Conservation (phyloP, 306 rosid species). For the Malus orientalis region DNA sequence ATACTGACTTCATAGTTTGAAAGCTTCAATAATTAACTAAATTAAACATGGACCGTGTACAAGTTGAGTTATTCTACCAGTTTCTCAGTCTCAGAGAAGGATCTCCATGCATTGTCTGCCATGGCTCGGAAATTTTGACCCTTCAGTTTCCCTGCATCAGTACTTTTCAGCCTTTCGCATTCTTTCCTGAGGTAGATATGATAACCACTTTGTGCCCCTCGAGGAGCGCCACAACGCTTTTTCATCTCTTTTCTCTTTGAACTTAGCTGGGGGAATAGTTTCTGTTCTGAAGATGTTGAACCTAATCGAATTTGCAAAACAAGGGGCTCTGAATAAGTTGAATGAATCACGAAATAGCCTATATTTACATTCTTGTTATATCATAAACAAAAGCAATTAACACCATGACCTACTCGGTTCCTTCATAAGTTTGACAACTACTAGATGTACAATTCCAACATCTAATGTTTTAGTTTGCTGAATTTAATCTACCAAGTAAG, state of each 20-base stretch:
- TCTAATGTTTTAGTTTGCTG: not conserved
- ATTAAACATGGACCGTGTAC: not conserved
- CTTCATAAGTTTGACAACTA: no score
- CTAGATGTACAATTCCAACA: no score
- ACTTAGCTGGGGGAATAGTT: slow-evolving; percentile 1
- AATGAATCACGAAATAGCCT: no score
- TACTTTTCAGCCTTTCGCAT: slow-evolving; percentile 12
- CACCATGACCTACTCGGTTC: no score
- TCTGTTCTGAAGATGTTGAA: not conserved
- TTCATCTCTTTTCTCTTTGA: not conserved
- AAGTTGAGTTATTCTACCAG: slow-evolving; percentile 1
- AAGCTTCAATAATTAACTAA: no score
- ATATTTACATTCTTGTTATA: no score
- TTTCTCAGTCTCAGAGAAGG: slow-evolving; percentile 15
- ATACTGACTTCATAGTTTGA: no score
- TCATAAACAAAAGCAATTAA: no score
- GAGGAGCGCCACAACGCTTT: not conserved
- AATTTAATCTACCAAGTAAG: no score
- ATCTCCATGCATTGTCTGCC: slow-evolving; percentile 21
- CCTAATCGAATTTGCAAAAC: not conserved
- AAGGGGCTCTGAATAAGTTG: no score
- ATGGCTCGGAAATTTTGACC: slow-evolving; percentile 8
- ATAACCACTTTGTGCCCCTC: slow-evolving; percentile 12
- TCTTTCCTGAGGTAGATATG: slow-evolving; percentile 22
- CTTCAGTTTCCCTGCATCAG: not conserved